Percentiles rank a stretch among this genome's conserved stretches.
phyloP scores from a whole-genome alignment of 176 grass and related monocot genomes.

The Microstegium vimineum region DNA sequence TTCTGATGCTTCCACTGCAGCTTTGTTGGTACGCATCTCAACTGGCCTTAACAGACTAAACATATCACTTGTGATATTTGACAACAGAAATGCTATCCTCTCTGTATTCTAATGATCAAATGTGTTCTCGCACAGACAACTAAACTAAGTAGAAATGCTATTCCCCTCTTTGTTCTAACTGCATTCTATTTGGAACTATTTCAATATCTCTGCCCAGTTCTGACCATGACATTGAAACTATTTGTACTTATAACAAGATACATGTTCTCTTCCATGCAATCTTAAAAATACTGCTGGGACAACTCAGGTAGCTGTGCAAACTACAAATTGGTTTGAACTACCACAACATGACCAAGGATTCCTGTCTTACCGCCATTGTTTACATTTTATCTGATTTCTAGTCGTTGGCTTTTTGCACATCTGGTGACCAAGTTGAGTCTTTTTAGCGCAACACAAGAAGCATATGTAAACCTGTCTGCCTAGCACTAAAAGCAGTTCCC shows the following conservation, averaged over 20 bases:
- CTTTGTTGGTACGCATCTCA: neutral
- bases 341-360: neutral
- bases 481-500: no score
- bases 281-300: neutral
- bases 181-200: neutral
- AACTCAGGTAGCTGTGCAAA: neutral
- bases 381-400: neutral
- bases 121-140: neutral
- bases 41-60: neutral
- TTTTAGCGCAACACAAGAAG: neutral
- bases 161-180: no score
- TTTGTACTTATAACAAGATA: neutral
- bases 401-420: neutral
- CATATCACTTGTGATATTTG: neutral
- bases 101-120: neutral
- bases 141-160: no score
- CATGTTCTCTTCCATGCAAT: neutral
- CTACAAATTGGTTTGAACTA: neutral
- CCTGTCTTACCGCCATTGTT: neutral
- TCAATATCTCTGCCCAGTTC: neutral
- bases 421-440: neutral
- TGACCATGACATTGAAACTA: neutral
- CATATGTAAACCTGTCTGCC: no score
- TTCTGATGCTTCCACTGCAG: neutral
- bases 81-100: neutral